Conservation (phyloP, 805 yeast species). For the Wickerhamiella sorbophila region DNA sequence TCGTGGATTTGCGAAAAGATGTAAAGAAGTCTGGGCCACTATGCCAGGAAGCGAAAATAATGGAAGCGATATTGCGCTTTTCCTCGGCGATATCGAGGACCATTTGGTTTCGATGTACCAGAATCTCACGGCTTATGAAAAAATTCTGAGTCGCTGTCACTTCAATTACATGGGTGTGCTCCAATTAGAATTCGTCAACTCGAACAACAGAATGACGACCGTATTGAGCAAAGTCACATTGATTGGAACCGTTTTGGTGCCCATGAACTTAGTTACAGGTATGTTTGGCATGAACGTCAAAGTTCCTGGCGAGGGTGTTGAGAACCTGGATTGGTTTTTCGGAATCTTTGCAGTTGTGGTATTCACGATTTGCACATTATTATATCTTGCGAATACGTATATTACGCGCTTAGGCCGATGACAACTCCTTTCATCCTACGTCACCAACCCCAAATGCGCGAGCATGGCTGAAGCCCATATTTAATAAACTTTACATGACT, state of each 20-base stretch:
- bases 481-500: too few species aligned
- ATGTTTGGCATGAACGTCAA: conserved; percentile 89
- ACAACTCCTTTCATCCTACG: too few species aligned
- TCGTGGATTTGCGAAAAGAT: conserved; percentile 88
- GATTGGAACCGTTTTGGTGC: conserved; percentile 80
- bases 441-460: too few species aligned
- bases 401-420: conserved; percentile 2
- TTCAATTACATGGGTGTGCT: conserved; percentile 85
- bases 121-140: conserved; percentile 77
- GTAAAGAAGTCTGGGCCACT: conserved; percentile 52
- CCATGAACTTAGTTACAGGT: conserved; percentile 82
- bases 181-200: conserved; percentile 80
- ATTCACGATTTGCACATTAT: conserved; percentile 28
- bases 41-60: conserved; percentile 45
- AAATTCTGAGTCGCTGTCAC: conserved; percentile 83
- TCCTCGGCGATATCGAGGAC: conserved; percentile 91
- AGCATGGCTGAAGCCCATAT: too few species aligned
- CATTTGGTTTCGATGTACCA: conserved; percentile 94
- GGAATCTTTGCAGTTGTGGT: conserved; percentile 47
- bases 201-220: conserved; percentile 73
- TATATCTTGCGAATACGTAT: conserved; percentile 26
- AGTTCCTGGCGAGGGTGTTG: conserved; percentile 55
- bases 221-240: conserved; percentile 81
- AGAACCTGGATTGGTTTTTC: conserved; percentile 46
- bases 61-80: conserved; percentile 60